phyloP scores from a whole-genome alignment of 2,329 filamentous ascomycete species.

The Epichloe amarillans region DNA sequence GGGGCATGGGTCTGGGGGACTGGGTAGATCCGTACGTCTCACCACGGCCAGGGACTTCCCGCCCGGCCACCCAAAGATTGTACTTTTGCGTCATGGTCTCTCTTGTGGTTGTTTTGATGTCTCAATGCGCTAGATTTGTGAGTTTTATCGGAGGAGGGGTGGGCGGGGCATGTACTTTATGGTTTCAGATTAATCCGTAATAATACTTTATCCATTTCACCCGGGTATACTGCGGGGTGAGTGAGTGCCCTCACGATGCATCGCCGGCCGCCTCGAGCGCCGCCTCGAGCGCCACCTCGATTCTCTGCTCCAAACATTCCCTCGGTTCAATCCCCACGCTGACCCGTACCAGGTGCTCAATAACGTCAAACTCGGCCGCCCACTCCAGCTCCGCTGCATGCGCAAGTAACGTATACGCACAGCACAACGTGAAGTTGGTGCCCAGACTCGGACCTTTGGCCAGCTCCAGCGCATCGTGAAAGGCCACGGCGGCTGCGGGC shows the following conservation, averaged over 20 bases:
- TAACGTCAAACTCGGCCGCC: constrained; percentile 25
- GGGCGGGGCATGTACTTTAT: too few relatives aligned
- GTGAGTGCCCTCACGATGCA: not conserved
- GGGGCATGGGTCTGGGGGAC: too few relatives aligned
- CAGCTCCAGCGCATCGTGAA: constrained; percentile 34
- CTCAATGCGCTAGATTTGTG: not conserved
- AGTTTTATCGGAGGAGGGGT: not conserved
- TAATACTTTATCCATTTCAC: too few relatives aligned
- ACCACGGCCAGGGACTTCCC: constrained; percentile 3
- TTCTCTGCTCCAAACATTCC: not conserved
- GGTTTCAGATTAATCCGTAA: too few relatives aligned
- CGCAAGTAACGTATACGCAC: constrained; percentile 26
- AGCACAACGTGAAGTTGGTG: constrained; percentile 32
- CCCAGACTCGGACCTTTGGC: constrained; percentile 38
- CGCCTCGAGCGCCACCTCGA: not conserved
- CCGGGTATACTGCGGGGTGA: too few relatives aligned
- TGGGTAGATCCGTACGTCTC: not conserved
- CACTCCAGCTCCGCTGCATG: constrained; percentile 25
- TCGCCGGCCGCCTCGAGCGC: not conserved
- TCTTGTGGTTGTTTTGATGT: not conserved
- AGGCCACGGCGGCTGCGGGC: constrained; percentile 23
- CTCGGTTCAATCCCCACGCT: constrained; percentile 28
- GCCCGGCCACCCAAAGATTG: constrained; percentile 6
- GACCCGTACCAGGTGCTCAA: constrained; percentile 28
- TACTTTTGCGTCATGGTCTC: not conserved